Percentiles rank a stretch among this genome's conserved stretches.
These are phyloP conservation scores for Colletotrichum spinosum DNA, from an alignment of 2,329 filamentous ascomycete species.

Conservation along the genomic window DNA sequence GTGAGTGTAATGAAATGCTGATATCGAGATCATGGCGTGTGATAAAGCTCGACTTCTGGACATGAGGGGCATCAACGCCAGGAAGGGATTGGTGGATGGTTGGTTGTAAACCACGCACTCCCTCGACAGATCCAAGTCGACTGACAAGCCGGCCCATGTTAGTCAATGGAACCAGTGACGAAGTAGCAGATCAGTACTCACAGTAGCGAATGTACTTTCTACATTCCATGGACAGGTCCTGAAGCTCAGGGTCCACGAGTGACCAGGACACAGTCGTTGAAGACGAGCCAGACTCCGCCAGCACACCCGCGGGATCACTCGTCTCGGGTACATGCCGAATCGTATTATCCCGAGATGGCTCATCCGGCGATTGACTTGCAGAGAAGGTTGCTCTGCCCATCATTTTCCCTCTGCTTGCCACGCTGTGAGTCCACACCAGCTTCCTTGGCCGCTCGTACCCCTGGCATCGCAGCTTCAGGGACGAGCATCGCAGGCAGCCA, in stretches of 20 bases:
- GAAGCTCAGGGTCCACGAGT: constrained; percentile 24
- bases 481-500: constrained; percentile 25
- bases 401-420: constrained; percentile 29
- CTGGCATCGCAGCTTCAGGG: constrained; percentile 30
- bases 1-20: constrained; percentile 30
- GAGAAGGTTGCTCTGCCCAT: constrained; percentile 21
- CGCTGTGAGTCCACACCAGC: constrained; percentile 29
- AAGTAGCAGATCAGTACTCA: neutral
- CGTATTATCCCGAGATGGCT: neutral
- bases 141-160: constrained; percentile 6
- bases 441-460: constrained; percentile 28
- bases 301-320: neutral
- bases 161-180: neutral
- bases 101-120: constrained; percentile 32
- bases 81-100: constrained; percentile 28
- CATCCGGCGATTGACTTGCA: neutral
- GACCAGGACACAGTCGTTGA: neutral
- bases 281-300: neutral
- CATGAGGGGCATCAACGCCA: constrained; percentile 31
- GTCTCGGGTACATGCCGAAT: neutral
- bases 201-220: constrained; percentile 33
- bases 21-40: constrained; percentile 26
- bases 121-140: constrained; percentile 29
- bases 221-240: constrained; percentile 18
- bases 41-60: constrained; percentile 17